These are phyloP conservation scores for Aspergillus vadensis DNA, from an alignment of 2,329 filamentous ascomycete species.

Conservation along the genomic window DNA sequence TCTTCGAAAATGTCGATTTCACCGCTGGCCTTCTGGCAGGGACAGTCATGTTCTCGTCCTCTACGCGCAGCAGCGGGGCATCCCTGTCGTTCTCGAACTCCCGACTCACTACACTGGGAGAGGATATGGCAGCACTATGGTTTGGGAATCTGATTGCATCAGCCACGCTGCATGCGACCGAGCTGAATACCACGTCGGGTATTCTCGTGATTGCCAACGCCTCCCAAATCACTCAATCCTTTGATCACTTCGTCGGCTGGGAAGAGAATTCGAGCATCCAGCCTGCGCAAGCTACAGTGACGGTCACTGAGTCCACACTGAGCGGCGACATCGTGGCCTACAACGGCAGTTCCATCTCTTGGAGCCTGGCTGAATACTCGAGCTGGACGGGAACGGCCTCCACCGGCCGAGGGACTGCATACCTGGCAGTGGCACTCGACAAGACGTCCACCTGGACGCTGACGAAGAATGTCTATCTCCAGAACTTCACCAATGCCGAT, in stretches of 20 bases:
- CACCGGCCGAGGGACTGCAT: constrained; percentile 12
- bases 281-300: constrained; percentile 30
- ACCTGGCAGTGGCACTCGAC: constrained; percentile 18
- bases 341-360: constrained; percentile 27
- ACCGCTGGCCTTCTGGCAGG: constrained; percentile 34
- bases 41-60: constrained; percentile 27
- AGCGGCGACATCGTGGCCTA: constrained; percentile 37
- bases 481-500: constrained; percentile 19
- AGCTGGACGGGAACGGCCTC: constrained; percentile 22
- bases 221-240: constrained; percentile 38
- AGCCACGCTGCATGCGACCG: constrained; percentile 9
- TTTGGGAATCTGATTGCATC: constrained; percentile 34
- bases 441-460: constrained; percentile 19
- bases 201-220: constrained; percentile 28
- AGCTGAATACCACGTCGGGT: constrained; percentile 23
- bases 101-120: constrained; percentile 23
- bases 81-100: constrained; percentile 25
- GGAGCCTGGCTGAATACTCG: constrained; percentile 16
- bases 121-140: constrained; percentile 31
- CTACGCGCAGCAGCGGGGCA: constrained; percentile 22
- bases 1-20: constrained; percentile 21
- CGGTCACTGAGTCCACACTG: constrained; percentile 28
- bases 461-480: constrained; percentile 14
- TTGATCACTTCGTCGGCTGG: constrained; percentile 36
- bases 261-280: constrained; percentile 27